These are phyloP conservation scores for Corylus avellana DNA, from an alignment of 306 rosid genomes.

Conservation along the genomic window DNA sequence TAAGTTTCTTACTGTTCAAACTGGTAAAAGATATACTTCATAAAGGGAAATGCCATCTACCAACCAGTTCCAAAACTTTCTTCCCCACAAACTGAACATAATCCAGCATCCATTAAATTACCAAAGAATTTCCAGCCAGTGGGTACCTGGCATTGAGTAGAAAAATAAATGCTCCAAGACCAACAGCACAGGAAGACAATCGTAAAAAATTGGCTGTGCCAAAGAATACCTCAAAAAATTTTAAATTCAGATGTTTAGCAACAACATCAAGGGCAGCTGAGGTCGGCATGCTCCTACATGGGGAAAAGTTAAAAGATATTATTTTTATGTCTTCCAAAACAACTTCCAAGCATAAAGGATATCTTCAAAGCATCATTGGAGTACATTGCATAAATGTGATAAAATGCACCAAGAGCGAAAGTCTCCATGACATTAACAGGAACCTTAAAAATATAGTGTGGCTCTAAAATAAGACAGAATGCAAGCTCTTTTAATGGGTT, in stretches of 20 bases:
- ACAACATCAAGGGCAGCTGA: slow-evolving; percentile 99
- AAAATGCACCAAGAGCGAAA: background rate
- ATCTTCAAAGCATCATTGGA: background rate
- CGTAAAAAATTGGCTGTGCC: slow-evolving; percentile 6
- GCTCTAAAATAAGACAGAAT: background rate
- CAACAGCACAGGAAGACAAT: slow-evolving; percentile 14
- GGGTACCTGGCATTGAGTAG: slow-evolving; percentile 67
- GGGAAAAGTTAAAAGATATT: slow-evolving; percentile 15
- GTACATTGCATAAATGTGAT: background rate
- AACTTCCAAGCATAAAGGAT: background rate
- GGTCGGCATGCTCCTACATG: slow-evolving; percentile 98
- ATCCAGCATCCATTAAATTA: slow-evolving; percentile 95
- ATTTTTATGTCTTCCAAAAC: background rate
- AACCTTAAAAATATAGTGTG: background rate
- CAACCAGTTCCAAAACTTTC: slow-evolving; percentile 99
- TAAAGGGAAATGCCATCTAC: slow-evolving; percentile 27
- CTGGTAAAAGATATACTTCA: slow-evolving; percentile 11
- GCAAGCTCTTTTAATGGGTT: background rate
- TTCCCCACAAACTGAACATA: slow-evolving; percentile 94
- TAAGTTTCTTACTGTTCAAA: background rate
- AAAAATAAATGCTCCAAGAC: slow-evolving; percentile 1
- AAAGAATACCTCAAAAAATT: slow-evolving; percentile 85
- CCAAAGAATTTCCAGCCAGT: slow-evolving; percentile 99
- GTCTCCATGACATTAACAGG: background rate
- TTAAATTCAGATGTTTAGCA: slow-evolving; percentile 85